phyloP scores from a whole-genome alignment of 371 early-diverging fungal species.

The Batkoa obscura region DNA sequence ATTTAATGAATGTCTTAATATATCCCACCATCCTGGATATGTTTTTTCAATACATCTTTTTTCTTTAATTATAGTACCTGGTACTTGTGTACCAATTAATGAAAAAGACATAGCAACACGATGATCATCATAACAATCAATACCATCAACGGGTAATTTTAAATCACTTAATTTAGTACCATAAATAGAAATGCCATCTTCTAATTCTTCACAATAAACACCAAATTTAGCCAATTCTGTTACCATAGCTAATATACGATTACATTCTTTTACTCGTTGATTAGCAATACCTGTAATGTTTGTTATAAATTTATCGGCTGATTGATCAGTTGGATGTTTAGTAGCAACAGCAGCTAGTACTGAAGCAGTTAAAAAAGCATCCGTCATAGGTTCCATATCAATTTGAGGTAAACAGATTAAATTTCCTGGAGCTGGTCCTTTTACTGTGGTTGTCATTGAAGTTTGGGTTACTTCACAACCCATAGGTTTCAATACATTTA shows the following conservation, averaged over 20 bases:
- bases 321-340: constrained; percentile 8
- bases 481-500: constrained; percentile 82
- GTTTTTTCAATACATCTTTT: constrained; percentile 96
- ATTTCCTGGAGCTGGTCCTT: constrained; percentile 55
- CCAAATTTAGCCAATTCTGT: constrained; percentile 81
- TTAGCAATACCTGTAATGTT: constrained; percentile 89
- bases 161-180: constrained; percentile 38
- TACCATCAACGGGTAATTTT: constrained; percentile 36
- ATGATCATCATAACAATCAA: constrained; percentile 91
- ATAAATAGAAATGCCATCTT: constrained; percentile 79
- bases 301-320: constrained; percentile 21
- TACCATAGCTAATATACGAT: constrained; percentile 92
- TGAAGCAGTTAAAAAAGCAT: constrained; percentile 90
- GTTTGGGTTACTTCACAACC: constrained; percentile 64
- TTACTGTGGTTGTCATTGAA: constrained; percentile 66
- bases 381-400: constrained; percentile 97
- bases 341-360: constrained; percentile 77
- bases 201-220: constrained; percentile 56
- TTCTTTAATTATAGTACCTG: constrained; percentile 60
- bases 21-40: constrained; percentile 97
- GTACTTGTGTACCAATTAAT: constrained; percentile 57
- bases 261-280: constrained; percentile 95
- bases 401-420: constrained; percentile 56
- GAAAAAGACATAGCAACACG: constrained; percentile 94
- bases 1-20: constrained; percentile 52